These are phyloP conservation scores for Aschersonia sp. DNA, from an alignment of 2,329 filamentous ascomycete species.

Conservation along the genomic window DNA sequence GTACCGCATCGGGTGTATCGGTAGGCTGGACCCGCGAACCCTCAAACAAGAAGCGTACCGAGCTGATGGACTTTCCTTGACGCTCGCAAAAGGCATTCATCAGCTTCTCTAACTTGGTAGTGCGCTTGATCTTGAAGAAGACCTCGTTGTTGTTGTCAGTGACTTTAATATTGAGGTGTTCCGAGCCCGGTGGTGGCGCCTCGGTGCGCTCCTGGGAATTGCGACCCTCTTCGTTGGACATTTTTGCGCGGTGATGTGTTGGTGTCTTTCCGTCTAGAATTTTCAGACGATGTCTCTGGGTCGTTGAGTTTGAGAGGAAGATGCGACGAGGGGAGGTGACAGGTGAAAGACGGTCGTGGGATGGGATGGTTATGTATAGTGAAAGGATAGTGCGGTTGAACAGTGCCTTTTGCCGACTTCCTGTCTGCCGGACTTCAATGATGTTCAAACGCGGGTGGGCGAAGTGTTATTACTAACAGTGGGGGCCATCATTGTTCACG, in stretches of 20 bases:
- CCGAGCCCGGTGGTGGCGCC: conserved; percentile 35
- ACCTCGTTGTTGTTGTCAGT: conserved; percentile 99
- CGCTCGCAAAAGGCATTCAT: conserved; percentile 98
- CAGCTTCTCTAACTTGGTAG: conserved; percentile 88
- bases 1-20: conserved; percentile 84
- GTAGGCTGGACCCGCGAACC: conserved; percentile 80
- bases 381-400: too few relatives aligned
- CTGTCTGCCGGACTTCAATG: too few relatives aligned
- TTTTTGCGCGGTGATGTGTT: conserved; percentile 9
- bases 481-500: too few relatives aligned
- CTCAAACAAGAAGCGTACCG: conserved; percentile 90
- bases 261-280: not conserved
- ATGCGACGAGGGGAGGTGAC: not conserved
- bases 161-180: conserved; percentile 98
- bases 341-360: not conserved
- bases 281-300: not conserved
- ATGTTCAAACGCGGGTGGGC: too few relatives aligned
- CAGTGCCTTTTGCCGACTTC: too few relatives aligned
- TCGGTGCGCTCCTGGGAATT: conserved; percentile 30
- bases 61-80: conserved; percentile 73
- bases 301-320: too few relatives aligned
- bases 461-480: too few relatives aligned
- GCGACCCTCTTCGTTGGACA: conserved; percentile 32
- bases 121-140: conserved; percentile 99
- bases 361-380: too few relatives aligned